Evolutionary conservation across 2,329 filamentous ascomycete species (phyloP), one percentile per base, ranked within the genome.

Genomic region (Alternaria triticimaculans): DNA sequence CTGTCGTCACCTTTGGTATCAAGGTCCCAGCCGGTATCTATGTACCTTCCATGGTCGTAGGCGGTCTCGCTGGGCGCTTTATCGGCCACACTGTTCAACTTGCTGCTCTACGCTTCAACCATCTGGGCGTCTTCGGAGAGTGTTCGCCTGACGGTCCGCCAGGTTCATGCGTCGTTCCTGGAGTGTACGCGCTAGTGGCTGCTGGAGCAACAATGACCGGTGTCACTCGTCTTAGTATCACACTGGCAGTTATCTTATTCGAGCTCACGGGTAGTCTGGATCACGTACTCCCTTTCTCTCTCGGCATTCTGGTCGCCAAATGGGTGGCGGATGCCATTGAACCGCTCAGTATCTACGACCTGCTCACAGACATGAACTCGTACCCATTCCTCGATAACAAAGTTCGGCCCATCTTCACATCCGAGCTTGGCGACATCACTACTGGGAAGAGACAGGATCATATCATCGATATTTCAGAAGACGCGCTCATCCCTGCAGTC

Each of bases 331-430:
- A 98, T 80, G 94, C 94, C 4, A 88, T 99, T 55, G 96, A 99
- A 80, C 96, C 95, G 15, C 86, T 93, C 57, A 97, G 93, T 79
- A 97, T 99, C 66, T 98, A 97, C 78, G 96, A 98, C 76, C 87
- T 98, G 11, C 85, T 98, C 18, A 98, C 94, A 0, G 94, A 96
- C 77, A 95, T 99, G 91, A 98, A 99, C 80, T 92, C 93, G 3
- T 99, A 98, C 70, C 96, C 96, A 0, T 97, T 96, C 82, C 87
- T 99, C n/a, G 94, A 97, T 81, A 97, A 96, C 82, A 98, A 97
- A 79, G 88, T 94, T 65, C 94, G 96, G 70, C 94, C 95, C 1
- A 86, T 96, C 18, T 97, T 97, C 78, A 97, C 94, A 1, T 90
- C 92, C 1, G 92, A 96, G 58, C 86, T 99, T 1, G 92, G 90